Conservation (phyloP, 768 basidiomycete genomes). For the Suillus luteus region DNA sequence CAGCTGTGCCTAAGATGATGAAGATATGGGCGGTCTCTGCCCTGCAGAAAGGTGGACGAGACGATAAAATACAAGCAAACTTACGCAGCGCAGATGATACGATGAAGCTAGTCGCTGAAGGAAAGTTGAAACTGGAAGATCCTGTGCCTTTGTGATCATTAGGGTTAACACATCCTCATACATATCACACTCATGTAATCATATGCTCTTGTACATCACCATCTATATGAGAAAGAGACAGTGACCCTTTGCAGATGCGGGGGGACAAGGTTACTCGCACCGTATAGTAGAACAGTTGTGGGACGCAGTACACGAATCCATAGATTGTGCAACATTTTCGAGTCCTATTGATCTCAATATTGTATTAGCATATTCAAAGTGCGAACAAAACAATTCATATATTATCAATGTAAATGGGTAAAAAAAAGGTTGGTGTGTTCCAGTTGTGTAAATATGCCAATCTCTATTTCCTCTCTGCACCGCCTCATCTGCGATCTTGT, state of each 20-base stretch:
- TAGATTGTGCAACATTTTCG: slow-evolving; percentile 62
- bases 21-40: slow-evolving; percentile 14
- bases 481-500: background rate
- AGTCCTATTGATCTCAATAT: slow-evolving; percentile 70
- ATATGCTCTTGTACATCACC: background rate
- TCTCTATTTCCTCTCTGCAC: background rate
- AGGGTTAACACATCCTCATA: background rate
- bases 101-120: slow-evolving; percentile 1
- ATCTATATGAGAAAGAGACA: background rate
- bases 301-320: too few species aligned
- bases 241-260: background rate
- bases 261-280: too few species aligned
- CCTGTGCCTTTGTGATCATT: background rate
- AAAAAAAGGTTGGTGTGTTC: background rate
- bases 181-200: background rate
- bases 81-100: background rate
- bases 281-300: too few species aligned
- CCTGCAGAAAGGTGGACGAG: slow-evolving; percentile 11
- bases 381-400: too few species aligned
- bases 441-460: too few species aligned
- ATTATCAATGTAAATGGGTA: background rate
- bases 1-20: slow-evolving; percentile 14
- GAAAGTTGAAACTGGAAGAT: slow-evolving; percentile 7
- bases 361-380: slow-evolving; percentile 21
- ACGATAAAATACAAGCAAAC: slow-evolving; percentile 3